phyloP scores from a whole-genome alignment of 176 grass and related monocot genomes.

The bread wheat (Triticum aestivum) region DNA sequence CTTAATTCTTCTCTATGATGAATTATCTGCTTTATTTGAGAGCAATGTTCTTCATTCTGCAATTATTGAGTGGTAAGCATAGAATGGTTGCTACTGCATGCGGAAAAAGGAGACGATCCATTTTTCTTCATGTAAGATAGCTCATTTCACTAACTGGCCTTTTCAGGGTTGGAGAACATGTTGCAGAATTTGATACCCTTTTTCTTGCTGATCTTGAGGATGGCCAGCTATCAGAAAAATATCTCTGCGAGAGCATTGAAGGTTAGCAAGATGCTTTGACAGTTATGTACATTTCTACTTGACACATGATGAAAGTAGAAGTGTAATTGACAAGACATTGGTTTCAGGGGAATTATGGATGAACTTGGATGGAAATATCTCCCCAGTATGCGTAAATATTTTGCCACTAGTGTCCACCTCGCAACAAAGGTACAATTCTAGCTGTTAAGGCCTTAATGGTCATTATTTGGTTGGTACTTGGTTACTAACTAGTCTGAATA shows the following conservation, averaged over 20 bases:
- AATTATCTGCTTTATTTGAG: conserved; percentile 74
- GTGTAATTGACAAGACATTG: conserved; percentile 36
- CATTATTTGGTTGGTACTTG: conserved; percentile 18
- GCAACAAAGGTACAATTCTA: conserved; percentile 55
- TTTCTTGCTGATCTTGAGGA: conserved; percentile 83
- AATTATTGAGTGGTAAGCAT: conserved; percentile 72
- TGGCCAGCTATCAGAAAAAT: conserved; percentile 56
- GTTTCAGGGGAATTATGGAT: conserved; percentile 93
- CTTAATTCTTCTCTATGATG: conserved; percentile 84
- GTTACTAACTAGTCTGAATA: conserved; percentile 19
- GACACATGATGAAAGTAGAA: conserved; percentile 2
- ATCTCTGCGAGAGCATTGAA: conserved; percentile 62
- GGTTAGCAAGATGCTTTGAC: conserved; percentile 47
- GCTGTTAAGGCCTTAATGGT: conserved; percentile 19
- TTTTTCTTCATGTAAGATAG: conserved; percentile 19
- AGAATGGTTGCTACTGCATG: conserved; percentile 16
- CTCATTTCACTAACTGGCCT: background rate
- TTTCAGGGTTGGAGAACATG: conserved; percentile 64
- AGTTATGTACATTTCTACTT: conserved; percentile 9
- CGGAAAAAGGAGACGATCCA: background rate
- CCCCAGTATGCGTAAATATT: conserved; percentile 90
- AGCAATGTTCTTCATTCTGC: conserved; percentile 51
- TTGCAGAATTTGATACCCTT: conserved; percentile 60
- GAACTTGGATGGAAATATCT: conserved; percentile 86
- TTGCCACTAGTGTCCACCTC: conserved; percentile 58